Percentiles rank a stretch among this genome's conserved stretches.
Conservation (phyloP, 2,329 filamentous ascomycete species). For the Cordyceps fumosorosea region DNA sequence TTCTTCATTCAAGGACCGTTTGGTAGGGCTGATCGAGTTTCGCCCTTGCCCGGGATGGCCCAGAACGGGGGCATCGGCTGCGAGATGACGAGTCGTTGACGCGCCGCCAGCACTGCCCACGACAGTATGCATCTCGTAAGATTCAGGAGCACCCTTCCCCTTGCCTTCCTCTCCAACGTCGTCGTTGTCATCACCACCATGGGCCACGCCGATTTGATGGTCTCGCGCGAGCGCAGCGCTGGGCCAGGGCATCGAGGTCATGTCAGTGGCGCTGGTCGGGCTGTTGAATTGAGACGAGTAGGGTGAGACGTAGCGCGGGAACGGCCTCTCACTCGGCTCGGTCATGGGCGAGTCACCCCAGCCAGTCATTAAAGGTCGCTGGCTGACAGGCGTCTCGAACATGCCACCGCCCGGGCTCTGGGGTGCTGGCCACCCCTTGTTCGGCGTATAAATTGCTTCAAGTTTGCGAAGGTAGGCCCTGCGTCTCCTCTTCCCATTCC, state of each 20-base stretch:
- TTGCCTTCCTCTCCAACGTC: conserved; percentile 27
- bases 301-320: conserved; percentile 49
- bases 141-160: conserved; percentile 35
- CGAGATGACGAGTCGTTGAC: neutral
- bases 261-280: conserved; percentile 42
- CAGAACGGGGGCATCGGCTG: conserved; percentile 33
- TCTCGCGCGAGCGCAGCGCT: conserved; percentile 19
- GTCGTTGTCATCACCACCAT: conserved; percentile 28
- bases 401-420: conserved; percentile 20
- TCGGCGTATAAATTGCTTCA: conserved; percentile 30
- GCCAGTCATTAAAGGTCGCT: conserved; percentile 40
- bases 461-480: conserved; percentile 44
- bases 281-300: conserved; percentile 55
- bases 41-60: conserved; percentile 42
- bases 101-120: conserved; percentile 26
- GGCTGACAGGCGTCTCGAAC: conserved; percentile 45
- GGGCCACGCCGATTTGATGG: conserved; percentile 36
- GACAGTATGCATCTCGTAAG: conserved; percentile 45
- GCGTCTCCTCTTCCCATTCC: conserved; percentile 49
- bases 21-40: conserved; percentile 21
- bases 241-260: conserved; percentile 31
- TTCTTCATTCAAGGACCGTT: conserved; percentile 15
- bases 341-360: conserved; percentile 50
- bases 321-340: conserved; percentile 32
- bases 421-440: conserved; percentile 36